These are phyloP conservation scores for Amyloporia xantha DNA, from an alignment of 768 basidiomycete species.

Conservation along the genomic window DNA sequence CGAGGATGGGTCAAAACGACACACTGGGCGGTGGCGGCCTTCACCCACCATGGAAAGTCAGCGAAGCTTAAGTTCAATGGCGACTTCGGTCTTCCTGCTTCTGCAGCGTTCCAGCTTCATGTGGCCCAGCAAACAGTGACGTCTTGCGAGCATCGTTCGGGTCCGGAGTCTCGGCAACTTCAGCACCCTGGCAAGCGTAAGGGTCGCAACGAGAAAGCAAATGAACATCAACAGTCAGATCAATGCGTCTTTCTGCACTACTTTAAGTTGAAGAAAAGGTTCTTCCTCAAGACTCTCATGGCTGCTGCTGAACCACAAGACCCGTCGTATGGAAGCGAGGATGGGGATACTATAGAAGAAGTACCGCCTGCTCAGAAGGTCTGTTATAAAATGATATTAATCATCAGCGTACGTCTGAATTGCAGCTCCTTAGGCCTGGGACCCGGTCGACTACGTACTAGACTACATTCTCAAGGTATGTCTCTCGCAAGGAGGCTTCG, in stretches of 20 bases:
- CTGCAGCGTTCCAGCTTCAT: background rate
- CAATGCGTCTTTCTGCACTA: conserved; percentile 9
- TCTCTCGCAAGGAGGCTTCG: too few relatives aligned
- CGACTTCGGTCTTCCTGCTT: background rate
- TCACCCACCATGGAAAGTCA: background rate
- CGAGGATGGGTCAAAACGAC: conserved; percentile 9
- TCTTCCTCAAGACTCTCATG: background rate
- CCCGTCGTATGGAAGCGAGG: background rate
- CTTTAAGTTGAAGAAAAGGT: conserved; percentile 7
- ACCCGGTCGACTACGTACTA: conserved; percentile 7
- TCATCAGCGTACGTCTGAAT: too few relatives aligned
- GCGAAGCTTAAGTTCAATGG: background rate
- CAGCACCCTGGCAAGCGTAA: background rate
- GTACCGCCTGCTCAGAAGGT: background rate
- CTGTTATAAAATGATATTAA: too few relatives aligned
- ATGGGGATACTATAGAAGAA: background rate
- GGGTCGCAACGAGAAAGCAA: background rate
- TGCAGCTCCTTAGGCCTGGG: too few relatives aligned
- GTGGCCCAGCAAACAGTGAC: background rate
- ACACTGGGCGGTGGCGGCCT: conserved; percentile 9
- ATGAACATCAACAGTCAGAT: background rate
- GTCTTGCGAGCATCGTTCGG: background rate
- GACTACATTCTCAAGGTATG: conserved; percentile 13
- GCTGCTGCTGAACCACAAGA: conserved; percentile 10
- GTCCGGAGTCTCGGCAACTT: background rate